Percentiles rank a stretch among this genome's conserved stretches.
These are phyloP conservation scores for Metschnikowia vanudenii DNA, from an alignment of 805 yeast genomes.

Conservation along the genomic window DNA sequence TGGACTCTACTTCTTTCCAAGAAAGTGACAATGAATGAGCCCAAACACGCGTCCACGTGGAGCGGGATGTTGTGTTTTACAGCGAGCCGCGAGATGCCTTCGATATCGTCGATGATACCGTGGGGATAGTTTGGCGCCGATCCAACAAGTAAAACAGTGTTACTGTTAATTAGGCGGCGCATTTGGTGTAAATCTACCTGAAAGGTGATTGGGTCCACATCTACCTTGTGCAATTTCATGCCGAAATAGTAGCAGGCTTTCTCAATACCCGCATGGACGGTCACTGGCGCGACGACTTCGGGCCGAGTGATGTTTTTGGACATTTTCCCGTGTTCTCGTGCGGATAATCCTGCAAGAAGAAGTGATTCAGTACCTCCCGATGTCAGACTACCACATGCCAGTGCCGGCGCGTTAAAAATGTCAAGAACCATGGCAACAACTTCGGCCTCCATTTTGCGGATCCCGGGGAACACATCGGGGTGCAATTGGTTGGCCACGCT, in stretches of 20 bases:
- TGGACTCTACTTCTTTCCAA: conserved; percentile 54
- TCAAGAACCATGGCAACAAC: conserved; percentile 86
- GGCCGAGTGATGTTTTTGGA: conserved; percentile 62
- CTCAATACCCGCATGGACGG: conserved; percentile 93
- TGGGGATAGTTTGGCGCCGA: conserved; percentile 98
- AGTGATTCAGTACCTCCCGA: conserved; percentile 97
- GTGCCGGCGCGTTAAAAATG: conserved; percentile 73
- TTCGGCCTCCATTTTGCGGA: conserved; percentile 94
- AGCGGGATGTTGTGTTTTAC: conserved; percentile 70
- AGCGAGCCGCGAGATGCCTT: conserved; percentile 63
- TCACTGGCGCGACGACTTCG: conserved; percentile 84
- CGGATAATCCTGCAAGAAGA: conserved; percentile 81
- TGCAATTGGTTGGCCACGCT: conserved; percentile 92
- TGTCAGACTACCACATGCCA: conserved; percentile 69
- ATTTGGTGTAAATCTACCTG: conserved; percentile 67
- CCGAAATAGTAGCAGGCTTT: conserved; percentile 91
- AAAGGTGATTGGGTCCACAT: conserved; percentile 63
- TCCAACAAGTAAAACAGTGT: conserved; percentile 83
- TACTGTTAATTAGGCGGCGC: conserved; percentile 61
- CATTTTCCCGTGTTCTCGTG: conserved; percentile 69
- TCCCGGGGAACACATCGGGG: conserved; percentile 96
- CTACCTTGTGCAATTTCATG: conserved; percentile 79
- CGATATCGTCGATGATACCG: conserved; percentile 91
- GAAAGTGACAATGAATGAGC: conserved; percentile 86
- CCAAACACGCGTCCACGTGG: conserved; percentile 95